Conservation (phyloP, 192 early-diverging fungal species). For the Chytriomyces sp. region DNA sequence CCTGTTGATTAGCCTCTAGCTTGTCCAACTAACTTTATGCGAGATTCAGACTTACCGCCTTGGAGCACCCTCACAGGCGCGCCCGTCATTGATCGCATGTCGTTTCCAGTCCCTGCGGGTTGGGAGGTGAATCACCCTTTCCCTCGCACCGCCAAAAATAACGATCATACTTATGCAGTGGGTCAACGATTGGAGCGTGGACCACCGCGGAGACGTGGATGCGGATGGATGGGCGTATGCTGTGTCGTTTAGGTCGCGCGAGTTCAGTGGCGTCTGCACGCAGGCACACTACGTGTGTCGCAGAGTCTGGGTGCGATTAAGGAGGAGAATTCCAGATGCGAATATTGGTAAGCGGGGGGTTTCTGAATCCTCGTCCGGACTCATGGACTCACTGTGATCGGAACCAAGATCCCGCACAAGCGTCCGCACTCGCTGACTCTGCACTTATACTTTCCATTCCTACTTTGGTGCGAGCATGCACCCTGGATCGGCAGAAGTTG, state of each 20-base stretch:
- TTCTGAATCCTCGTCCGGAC: background rate
- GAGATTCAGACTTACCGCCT: background rate
- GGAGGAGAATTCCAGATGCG: background rate
- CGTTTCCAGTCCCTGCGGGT: slow-evolving; percentile 16
- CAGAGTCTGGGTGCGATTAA: background rate
- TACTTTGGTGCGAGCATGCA: slow-evolving; percentile 13
- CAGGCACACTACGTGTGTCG: slow-evolving; percentile 14
- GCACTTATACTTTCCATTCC: background rate
- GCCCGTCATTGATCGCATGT: slow-evolving; percentile 9
- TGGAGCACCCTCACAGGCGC: background rate
- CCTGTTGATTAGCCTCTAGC: background rate
- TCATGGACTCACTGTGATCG: background rate
- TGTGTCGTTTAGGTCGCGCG: slow-evolving; percentile 2
- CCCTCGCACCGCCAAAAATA: background rate
- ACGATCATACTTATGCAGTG: background rate
- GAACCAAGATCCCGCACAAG: background rate
- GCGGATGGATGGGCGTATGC: slow-evolving; percentile 22
- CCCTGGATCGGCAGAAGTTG: slow-evolving; percentile 21
- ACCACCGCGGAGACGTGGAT: slow-evolving; percentile 12
- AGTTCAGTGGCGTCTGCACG: background rate
- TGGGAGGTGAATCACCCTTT: slow-evolving; percentile 21
- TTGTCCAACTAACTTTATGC: background rate
- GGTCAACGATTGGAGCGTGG: slow-evolving; percentile 26
- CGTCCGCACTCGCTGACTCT: background rate
- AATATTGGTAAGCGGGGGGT: background rate